Evolutionary conservation across 1,139 yeast species (phyloP).

Genomic region (Suhomyces choctaworum): DNA sequence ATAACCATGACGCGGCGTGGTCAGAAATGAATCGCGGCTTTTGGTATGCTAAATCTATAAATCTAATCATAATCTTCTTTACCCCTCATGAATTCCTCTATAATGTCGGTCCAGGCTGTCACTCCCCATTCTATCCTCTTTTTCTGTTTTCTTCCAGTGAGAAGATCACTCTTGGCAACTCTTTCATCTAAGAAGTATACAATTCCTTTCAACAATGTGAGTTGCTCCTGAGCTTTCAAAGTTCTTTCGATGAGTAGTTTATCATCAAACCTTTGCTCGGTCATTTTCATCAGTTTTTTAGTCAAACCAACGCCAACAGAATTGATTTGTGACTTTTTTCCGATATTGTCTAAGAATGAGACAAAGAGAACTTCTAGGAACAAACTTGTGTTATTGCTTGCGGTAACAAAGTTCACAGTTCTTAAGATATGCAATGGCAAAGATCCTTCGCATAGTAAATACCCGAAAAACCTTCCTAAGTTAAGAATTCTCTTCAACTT

Average conservation of each 20-base stretch:
- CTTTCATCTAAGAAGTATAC: slow-evolving; percentile 64
- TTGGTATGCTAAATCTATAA: no score
- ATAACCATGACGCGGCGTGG: no score
- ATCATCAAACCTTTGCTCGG: slow-evolving; percentile 52
- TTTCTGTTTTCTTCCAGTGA: slow-evolving; percentile 59
- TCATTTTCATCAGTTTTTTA: slow-evolving; percentile 32
- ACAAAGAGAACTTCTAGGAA: slow-evolving; percentile 75
- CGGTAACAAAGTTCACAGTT: slow-evolving; percentile 71
- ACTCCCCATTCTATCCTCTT: slow-evolving; percentile 74
- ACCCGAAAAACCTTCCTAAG: slow-evolving; percentile 78
- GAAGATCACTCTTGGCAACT: slow-evolving; percentile 50
- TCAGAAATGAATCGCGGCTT: no score
- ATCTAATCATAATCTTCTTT: slow-evolving; percentile 10
- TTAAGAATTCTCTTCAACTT: slow-evolving; percentile 64
- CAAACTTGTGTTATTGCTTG: slow-evolving; percentile 62
- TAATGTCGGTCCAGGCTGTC: slow-evolving; percentile 52
- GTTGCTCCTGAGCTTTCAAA: slow-evolving; percentile 63
- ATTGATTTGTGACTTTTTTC: slow-evolving; percentile 59
- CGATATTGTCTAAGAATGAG: slow-evolving; percentile 64
- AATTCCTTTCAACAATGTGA: slow-evolving; percentile 66
- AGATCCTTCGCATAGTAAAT: slow-evolving; percentile 67
- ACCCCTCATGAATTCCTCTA: slow-evolving; percentile 46
- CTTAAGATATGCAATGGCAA: slow-evolving; percentile 72
- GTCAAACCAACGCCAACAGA: slow-evolving; percentile 48
- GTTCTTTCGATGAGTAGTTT: slow-evolving; percentile 55